Evolutionary conservation across 441 rosid species (phyloP).

Genomic region (Corymbia calophylla): DNA sequence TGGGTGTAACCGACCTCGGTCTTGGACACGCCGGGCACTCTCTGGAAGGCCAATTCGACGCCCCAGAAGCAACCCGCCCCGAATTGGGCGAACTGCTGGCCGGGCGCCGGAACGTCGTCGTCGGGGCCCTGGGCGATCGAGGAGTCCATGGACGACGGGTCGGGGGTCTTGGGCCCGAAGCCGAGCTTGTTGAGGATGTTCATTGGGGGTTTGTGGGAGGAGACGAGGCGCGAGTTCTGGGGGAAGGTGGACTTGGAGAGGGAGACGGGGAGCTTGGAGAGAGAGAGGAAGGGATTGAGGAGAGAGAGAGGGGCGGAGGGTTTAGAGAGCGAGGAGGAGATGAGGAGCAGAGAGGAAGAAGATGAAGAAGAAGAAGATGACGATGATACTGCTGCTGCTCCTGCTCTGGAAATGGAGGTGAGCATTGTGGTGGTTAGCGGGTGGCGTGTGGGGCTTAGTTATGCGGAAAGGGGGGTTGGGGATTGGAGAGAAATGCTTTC

Average conservation of each 20-base stretch:
- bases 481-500: not conserved
- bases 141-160: slow-evolving; percentile 41
- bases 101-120: slow-evolving; percentile 58
- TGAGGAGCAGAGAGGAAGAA: slow-evolving; percentile 1
- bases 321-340: slow-evolving; percentile 14
- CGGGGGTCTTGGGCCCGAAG: slow-evolving; percentile 41
- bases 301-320: slow-evolving; percentile 14
- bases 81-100: slow-evolving; percentile 66
- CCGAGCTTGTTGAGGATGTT: slow-evolving; percentile 84
- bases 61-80: slow-evolving; percentile 98
- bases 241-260: slow-evolving; percentile 12
- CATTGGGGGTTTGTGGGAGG: slow-evolving; percentile 35
- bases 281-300: slow-evolving; percentile 3
- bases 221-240: slow-evolving; percentile 2
- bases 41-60: slow-evolving; percentile 76
- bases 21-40: slow-evolving; percentile 62
- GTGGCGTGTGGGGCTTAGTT: not conserved
- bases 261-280: not conserved
- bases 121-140: slow-evolving; percentile 68
- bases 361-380: slow-evolving; percentile 1
- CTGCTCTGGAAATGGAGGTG: not conserved
- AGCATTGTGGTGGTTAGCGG: not conserved
- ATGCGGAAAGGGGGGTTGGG: fast-evolving
- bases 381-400: not conserved
- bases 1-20: slow-evolving; percentile 79